phyloP scores from a whole-genome alignment of 2,329 filamentous ascomycete species.

The Botrytis hyacinthi region DNA sequence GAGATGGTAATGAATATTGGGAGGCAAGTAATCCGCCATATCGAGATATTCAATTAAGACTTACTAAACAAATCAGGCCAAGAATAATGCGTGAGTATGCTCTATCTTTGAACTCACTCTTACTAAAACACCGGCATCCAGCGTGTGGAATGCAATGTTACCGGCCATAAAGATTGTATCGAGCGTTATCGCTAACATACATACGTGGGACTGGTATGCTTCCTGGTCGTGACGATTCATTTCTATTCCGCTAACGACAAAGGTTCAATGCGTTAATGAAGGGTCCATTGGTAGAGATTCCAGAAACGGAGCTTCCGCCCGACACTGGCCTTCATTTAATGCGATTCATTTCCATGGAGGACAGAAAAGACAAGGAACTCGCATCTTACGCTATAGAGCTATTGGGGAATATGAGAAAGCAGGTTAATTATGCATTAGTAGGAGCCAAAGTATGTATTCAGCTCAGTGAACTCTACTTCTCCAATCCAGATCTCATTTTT shows the following conservation, averaged over 20 bases:
- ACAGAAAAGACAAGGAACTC: not conserved
- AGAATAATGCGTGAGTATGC: constrained; percentile 8
- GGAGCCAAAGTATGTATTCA: not conserved
- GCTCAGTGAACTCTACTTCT: not conserved
- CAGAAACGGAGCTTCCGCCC: not conserved
- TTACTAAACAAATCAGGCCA: not conserved
- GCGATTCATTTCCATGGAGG: not conserved
- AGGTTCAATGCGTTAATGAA: not conserved
- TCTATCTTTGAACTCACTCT: not conserved
- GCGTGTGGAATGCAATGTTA: constrained; percentile 1
- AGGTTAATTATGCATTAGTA: not conserved
- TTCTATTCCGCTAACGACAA: not conserved
- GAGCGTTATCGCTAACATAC: not conserved
- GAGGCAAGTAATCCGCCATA: constrained; percentile 1
- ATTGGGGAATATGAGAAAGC: not conserved
- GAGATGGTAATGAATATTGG: constrained; percentile 13
- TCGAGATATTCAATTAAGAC: not conserved
- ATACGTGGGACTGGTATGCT: constrained; percentile 5
- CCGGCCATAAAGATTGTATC: not conserved
- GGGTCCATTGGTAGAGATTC: not conserved
- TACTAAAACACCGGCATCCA: not conserved
- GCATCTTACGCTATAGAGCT: not conserved
- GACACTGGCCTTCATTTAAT: not conserved
- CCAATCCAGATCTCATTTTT: not conserved
- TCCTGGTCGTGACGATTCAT: not conserved